Base-by-base conservation (phyloP, 306 rosid species). In the Quercus aquifolioides region DNA sequence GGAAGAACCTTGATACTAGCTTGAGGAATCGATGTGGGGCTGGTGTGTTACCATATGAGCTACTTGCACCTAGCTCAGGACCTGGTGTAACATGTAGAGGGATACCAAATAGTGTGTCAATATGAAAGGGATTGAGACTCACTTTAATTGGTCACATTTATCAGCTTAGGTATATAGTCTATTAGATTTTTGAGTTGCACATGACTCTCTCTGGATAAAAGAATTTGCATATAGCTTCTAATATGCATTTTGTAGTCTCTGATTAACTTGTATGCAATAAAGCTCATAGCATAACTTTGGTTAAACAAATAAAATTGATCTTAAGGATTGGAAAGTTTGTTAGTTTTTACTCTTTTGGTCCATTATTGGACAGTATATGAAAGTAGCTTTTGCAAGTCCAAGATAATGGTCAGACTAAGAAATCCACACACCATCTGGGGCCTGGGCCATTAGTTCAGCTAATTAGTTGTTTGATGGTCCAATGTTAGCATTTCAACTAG, bases 51-150 rank as follows among this genome's bases (percentile, higher is more conserved):
- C 90, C 99, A 41, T 95, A 95, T 49, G 99, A 95, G 80, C 85
- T 95, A 18, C 97, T 95, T 59, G 92, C 97, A 3, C 93, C 98
- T n/a, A 91, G 93, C 80, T 95, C 99, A 4, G 92, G 84, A 71
- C 90, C 98, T n/a, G 99, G 99, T 5, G 91, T 93, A 64, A 95
- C 99, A 12, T 91, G 99, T 80, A 87, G 99, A 80, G 99, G 99
- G 25, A 91, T 95, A 38, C 99, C 99, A 18, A 95, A 95, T 43
- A 95, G 99, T 75, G 95, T 95, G 46, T 92, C 99, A 1, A 90
- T 89, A n/a, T 95, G 85, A 87, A 35, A 31, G 41, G 5, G 4
- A 43, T 20, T 28, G 54, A 12, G 52, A 13, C 2, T 20, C 9
- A 73, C 15, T 35, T 74, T 49, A 12, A 13, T 49, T 18, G 20